Evolutionary conservation across 768 basidiomycete genomes (phyloP), one percentile per base, ranked within the genome.

Genomic region (Pleurotus eryngii): DNA sequence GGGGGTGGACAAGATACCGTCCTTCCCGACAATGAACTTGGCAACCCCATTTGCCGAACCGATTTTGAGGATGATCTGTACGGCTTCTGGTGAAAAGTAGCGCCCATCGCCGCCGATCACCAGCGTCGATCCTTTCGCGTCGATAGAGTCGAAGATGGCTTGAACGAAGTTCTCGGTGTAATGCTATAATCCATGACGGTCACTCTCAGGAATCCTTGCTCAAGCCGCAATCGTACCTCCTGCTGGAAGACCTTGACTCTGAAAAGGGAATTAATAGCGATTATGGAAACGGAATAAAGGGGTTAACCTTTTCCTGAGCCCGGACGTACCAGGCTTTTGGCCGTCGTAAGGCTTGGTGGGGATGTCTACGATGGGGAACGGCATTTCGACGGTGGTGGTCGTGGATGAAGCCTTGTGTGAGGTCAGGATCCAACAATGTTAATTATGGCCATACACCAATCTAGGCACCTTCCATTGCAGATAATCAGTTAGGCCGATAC

Each of bases 141-240:
- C 83, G 74, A 98, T 92, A 55, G 95, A 91, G 72, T 91, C 85
- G 67, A 95, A 82, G 78, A 94, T 99, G 63, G 96, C 75, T 73
- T 98, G 96, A 57, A 98, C 72, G 65, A 99, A 99, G 80, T 98
- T 99, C 76, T 98, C 97, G 46, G 97, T 99, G 77, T 98, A 99
- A 79, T 98, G 87, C 92, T 95, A 66, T 45, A 47, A 53, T 48
- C 47, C 14, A 62, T 15, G 37, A 9, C 20, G 26, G n/a, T 24
- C 35, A 15, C 54, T 64, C 58, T 55, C 20, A 60, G 47, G 20
- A 37, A 39, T 12, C 56, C 26, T 18, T 46, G 51, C 46, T 15
- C 9, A 5, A 55, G 30, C 20, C 51, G 30, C 49, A 30, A 67
- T 61, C 80, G 62, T 64, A 92, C 94, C 84, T 92, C 82, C 72